These are phyloP conservation scores for Aspergillus ruber DNA, from an alignment of 2,329 filamentous ascomycete genomes.

Conservation along the genomic window DNA sequence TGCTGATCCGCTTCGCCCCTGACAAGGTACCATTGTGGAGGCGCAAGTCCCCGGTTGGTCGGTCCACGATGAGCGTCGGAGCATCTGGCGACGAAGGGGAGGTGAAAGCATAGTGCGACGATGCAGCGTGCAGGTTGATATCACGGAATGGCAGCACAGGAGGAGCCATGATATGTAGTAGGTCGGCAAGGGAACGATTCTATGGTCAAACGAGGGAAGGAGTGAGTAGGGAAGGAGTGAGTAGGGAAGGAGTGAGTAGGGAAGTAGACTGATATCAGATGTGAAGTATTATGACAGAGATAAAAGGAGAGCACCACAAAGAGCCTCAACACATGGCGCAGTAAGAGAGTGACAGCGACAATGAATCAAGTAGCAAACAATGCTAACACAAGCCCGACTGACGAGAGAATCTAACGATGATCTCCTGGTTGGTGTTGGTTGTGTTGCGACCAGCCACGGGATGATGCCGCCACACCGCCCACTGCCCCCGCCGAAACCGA, in stretches of 20 bases:
- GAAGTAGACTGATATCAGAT: neutral
- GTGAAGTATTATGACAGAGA: slow-evolving; percentile 3
- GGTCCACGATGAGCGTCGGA: slow-evolving; percentile 79
- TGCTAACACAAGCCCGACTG: no score
- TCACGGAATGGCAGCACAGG: slow-evolving; percentile 71
- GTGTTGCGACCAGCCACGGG: no score
- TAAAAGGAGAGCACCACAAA: neutral
- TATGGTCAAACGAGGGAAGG: slow-evolving; percentile 23
- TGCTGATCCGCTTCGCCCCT: slow-evolving; percentile 78
- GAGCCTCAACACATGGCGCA: no score
- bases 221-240: slow-evolving; percentile 3
- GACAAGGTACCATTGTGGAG: slow-evolving; percentile 72
- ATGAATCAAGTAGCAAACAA: no score
- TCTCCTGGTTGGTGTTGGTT: no score
- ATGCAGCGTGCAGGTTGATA: slow-evolving; percentile 90
- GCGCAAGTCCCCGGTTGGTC: slow-evolving; percentile 84
- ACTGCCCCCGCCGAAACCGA: neutral
- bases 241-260: slow-evolving; percentile 4
- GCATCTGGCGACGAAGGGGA: slow-evolving; percentile 90
- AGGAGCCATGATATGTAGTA: slow-evolving; percentile 23
- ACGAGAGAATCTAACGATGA: no score
- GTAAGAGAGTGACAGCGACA: no score
- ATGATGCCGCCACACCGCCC: slow-evolving; percentile 9
- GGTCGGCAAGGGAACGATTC: neutral
- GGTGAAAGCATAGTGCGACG: slow-evolving; percentile 91